Conservation (phyloP, 768 basidiomycete species). For the Boletus tylopilopsis region DNA sequence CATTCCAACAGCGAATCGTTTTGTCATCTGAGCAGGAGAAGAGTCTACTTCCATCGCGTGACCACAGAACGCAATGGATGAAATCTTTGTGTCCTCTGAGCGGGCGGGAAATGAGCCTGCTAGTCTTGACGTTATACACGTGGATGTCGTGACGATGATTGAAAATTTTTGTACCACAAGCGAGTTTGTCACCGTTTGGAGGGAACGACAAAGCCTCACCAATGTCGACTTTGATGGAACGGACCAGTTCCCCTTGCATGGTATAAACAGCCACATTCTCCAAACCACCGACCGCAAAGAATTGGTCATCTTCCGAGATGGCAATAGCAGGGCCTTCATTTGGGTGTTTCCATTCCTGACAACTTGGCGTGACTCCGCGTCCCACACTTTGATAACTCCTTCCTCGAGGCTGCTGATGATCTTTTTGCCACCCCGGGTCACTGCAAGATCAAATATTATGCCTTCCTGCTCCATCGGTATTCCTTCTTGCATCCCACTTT, state of each 20-base stretch:
- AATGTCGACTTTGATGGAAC: not conserved
- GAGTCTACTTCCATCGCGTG: no score
- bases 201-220: not conserved
- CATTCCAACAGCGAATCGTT: no score
- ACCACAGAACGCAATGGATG: no score
- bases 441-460: not conserved
- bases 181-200: not conserved
- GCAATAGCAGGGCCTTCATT: not conserved
- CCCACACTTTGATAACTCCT: not conserved
- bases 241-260: not conserved
- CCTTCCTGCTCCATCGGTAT: not conserved
- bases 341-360: not conserved
- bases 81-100: no score
- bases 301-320: not conserved
- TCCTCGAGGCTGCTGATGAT: not conserved
- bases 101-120: no score
- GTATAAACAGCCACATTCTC: not conserved
- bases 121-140: no score
- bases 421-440: not conserved
- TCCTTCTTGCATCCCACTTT: not conserved
- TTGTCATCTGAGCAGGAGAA: no score
- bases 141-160: no score
- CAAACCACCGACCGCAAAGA: not conserved
- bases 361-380: not conserved
- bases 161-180: no score